Evolutionary conservation across 139 green algal species (phyloP).

Genomic region (Bryopsis sp.): DNA sequence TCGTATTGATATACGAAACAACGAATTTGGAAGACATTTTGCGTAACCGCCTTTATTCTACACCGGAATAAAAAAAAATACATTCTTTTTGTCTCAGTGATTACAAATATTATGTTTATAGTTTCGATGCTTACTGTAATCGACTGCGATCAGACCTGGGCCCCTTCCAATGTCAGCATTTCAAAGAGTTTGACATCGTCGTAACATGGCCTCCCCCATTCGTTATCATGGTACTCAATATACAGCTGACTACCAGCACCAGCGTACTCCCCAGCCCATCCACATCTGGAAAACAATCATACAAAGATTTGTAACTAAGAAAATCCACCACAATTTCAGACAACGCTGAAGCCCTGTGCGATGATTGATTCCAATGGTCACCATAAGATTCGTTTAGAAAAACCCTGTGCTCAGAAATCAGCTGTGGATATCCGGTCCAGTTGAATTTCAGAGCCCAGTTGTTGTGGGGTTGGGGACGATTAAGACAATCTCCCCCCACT

Average conservation of each 20-base stretch:
- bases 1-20: not conserved
- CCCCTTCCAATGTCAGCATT: constrained; percentile 28
- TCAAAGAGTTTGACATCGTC: constrained; percentile 33
- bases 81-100: not conserved
- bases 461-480: no score
- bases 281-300: no score
- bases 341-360: no score
- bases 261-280: no score
- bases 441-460: no score
- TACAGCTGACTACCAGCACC: constrained; percentile 20
- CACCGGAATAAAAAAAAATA: not conserved
- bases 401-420: no score
- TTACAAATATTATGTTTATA: constrained; percentile 13
- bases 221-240: constrained; percentile 40
- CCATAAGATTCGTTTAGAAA: no score
- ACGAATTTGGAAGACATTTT: not conserved
- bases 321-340: no score
- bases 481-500: no score
- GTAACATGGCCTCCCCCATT: constrained; percentile 28
- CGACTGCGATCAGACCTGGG: constrained; percentile 20
- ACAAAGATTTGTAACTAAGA: no score
- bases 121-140: not conserved
- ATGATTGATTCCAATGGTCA: no score
- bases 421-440: no score
- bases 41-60: not conserved